These are phyloP conservation scores for Cryptococcus amylolentus DNA, from an alignment of 1,284 basidiomycete genomes.

Conservation along the genomic window DNA sequence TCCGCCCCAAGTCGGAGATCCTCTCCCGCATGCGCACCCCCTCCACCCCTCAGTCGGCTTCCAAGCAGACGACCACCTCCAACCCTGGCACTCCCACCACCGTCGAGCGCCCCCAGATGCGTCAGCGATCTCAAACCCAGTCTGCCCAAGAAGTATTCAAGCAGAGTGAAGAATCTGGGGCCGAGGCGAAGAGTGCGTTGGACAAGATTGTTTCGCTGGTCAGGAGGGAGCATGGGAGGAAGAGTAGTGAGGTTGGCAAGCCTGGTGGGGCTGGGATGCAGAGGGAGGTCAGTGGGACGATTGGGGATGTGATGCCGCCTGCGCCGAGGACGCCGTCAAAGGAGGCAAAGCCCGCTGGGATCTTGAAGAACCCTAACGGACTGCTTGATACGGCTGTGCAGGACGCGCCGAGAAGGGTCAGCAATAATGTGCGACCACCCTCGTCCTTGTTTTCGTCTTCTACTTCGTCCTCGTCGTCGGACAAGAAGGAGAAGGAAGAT, in stretches of 20 bases:
- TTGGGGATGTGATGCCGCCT: conserved; percentile 16
- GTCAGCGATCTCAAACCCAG: conserved; percentile 27
- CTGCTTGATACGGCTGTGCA: conserved; percentile 9
- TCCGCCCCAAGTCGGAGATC: not conserved
- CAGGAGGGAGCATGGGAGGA: not conserved
- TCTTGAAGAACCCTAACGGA: conserved; percentile 12
- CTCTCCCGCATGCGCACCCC: not conserved
- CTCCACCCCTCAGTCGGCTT: not conserved
- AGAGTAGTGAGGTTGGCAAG: conserved; percentile 10
- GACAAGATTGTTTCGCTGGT: conserved; percentile 26
- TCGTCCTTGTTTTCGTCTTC: not conserved
- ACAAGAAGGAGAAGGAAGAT: no score
- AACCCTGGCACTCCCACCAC: not conserved
- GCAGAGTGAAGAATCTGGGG: conserved; percentile 20
- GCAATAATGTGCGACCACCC: not conserved
- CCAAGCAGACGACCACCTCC: not conserved
- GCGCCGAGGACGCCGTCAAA: not conserved
- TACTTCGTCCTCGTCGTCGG: not conserved
- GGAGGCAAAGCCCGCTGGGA: conserved; percentile 12
- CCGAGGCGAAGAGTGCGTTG: conserved; percentile 41
- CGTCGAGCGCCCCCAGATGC: conserved; percentile 19
- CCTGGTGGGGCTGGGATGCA: conserved; percentile 4
- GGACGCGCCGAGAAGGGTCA: conserved; percentile 1
- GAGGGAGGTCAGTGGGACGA: conserved; percentile 16
- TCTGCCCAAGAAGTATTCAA: conserved; percentile 35